These are phyloP conservation scores for Xanthoparmelia taractica DNA, from an alignment of 495 filamentous ascomycete genomes.

Conservation along the genomic window DNA sequence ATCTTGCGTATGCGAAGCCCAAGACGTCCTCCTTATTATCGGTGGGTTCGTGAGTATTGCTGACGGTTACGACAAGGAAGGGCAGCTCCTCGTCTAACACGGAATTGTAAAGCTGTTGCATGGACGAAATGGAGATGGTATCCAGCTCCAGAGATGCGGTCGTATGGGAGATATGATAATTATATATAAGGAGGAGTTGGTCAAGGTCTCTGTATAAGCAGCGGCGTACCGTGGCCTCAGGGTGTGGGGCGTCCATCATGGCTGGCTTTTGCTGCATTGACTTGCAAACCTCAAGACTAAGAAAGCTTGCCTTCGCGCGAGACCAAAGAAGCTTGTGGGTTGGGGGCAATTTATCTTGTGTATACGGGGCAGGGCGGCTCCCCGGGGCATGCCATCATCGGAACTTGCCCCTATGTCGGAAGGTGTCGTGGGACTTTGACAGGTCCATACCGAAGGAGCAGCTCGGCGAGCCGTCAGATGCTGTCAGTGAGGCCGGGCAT, in stretches of 20 bases:
- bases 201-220: conserved; percentile 20
- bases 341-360: background rate
- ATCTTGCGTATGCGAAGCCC: conserved; percentile 28
- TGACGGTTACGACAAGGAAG: conserved; percentile 28
- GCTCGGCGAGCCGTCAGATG: background rate
- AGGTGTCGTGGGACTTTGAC: background rate
- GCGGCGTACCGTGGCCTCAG: background rate
- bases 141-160: conserved; percentile 27
- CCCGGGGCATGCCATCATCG: background rate
- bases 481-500: background rate
- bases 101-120: conserved; percentile 21
- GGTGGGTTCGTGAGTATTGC: background rate
- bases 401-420: background rate
- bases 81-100: conserved; percentile 24
- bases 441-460: background rate
- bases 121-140: conserved; percentile 23
- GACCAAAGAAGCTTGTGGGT: background rate
- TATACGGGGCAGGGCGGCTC: background rate
- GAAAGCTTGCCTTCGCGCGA: background rate
- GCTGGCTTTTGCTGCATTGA: background rate
- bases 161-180: conserved; percentile 30
- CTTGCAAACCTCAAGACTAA: background rate
- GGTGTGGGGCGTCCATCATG: background rate
- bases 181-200: conserved; percentile 30
- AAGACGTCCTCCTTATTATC: conserved; percentile 21